Percentiles rank a stretch among this genome's conserved stretches.
These are phyloP conservation scores for Chaetomium strumarium DNA, from an alignment of 2,329 filamentous ascomycete species.

Conservation along the genomic window DNA sequence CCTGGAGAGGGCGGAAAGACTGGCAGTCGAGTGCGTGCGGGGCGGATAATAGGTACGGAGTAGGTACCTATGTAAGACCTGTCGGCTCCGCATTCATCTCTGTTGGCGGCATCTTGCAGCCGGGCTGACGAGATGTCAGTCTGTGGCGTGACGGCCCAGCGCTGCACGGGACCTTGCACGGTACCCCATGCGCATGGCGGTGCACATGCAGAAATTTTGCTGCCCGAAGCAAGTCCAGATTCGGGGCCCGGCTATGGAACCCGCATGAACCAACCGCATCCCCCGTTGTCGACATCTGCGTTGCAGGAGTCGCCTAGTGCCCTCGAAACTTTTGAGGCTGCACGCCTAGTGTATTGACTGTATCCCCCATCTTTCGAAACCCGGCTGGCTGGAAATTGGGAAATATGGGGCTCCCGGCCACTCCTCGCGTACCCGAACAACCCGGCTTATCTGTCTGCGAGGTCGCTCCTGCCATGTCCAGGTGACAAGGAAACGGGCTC, in stretches of 20 bases:
- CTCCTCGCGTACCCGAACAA: not conserved
- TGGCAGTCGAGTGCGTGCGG: not conserved
- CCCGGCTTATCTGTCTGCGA: not conserved
- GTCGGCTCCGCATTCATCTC: not conserved
- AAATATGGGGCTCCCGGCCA: not conserved
- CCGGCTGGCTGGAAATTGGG: slow-evolving; percentile 2
- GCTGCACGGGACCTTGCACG: slow-evolving; percentile 12
- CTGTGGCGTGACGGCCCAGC: slow-evolving; percentile 9
- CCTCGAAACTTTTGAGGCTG: not conserved
- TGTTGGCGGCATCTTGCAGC: slow-evolving; percentile 12
- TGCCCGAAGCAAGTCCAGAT: slow-evolving; percentile 3
- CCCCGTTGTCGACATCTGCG: not conserved
- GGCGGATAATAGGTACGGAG: not conserved
- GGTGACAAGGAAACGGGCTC: not conserved
- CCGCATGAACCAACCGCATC: not conserved
- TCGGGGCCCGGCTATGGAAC: not conserved
- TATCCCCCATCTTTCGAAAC: not conserved
- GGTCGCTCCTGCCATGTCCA: not conserved
- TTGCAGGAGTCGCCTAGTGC: not conserved
- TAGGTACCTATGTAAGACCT: no score
- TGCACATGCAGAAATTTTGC: slow-evolving; percentile 3
- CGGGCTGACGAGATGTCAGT: not conserved
- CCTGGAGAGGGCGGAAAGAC: no score
- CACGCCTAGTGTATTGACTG: not conserved
- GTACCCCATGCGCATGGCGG: slow-evolving; percentile 9